These are phyloP conservation scores for Cryomyces antarcticus DNA, from an alignment of 495 filamentous ascomycete species.

Conservation along the genomic window DNA sequence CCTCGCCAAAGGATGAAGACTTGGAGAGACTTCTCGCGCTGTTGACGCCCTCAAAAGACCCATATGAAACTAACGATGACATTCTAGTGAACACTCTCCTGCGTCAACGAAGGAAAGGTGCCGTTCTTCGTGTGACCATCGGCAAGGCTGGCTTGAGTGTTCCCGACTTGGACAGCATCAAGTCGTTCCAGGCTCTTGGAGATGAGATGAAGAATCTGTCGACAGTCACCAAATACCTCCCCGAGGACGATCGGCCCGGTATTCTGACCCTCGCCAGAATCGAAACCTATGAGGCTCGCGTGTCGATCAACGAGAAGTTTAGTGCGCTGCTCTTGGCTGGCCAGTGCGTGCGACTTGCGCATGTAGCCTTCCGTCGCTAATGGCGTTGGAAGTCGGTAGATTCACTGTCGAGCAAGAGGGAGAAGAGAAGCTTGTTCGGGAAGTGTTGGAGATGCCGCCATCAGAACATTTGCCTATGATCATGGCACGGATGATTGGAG, in stretches of 20 bases:
- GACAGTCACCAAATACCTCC: conserved; percentile 81
- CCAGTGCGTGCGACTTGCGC: conserved; percentile 40
- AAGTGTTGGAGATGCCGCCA: conserved; percentile 19
- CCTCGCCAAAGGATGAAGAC: conserved; percentile 55
- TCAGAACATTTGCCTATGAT: conserved; percentile 32
- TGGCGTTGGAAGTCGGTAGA: conserved; percentile 49
- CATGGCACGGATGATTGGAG: conserved; percentile 71
- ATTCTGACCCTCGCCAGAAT: conserved; percentile 50
- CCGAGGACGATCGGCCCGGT: conserved; percentile 87
- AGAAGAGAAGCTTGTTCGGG: conserved; percentile 46
- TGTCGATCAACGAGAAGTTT: conserved; percentile 26
- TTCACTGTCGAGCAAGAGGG: conserved; percentile 7
- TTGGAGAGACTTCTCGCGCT: conserved; percentile 64
- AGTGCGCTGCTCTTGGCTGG: background rate
- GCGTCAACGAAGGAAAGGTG: conserved; percentile 73
- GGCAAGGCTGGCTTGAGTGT: conserved; percentile 37
- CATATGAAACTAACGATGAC: conserved; percentile 81
- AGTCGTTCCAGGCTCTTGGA: conserved; percentile 42
- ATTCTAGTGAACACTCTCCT: conserved; percentile 86
- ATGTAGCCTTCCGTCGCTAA: conserved; percentile 65
- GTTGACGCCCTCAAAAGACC: conserved; percentile 78
- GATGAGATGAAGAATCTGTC: conserved; percentile 65
- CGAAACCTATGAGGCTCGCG: conserved; percentile 20
- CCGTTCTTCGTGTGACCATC: conserved; percentile 54
- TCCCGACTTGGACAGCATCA: conserved; percentile 35